Evolutionary conservation across 1,284 basidiomycete genomes (phyloP).

Genomic region (Irpex sp.): DNA sequence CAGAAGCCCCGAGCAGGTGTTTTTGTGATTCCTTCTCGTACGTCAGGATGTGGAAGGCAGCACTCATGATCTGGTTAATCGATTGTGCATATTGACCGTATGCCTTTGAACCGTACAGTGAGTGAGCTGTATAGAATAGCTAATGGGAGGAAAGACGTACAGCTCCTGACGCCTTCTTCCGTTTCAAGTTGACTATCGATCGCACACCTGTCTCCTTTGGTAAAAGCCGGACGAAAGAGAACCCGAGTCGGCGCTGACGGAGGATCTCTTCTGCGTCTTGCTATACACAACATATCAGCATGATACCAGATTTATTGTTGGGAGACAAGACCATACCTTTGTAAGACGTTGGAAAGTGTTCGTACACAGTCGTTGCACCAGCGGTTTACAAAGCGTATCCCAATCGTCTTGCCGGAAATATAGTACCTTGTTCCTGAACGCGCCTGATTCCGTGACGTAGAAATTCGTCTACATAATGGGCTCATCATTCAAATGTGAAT

Average conservation of each 20-base stretch:
- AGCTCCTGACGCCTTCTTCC: conserved; percentile 49
- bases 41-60: conserved; percentile 86
- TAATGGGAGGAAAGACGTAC: neutral
- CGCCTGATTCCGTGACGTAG: conserved; percentile 93
- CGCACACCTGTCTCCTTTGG: conserved; percentile 96
- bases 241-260: conserved; percentile 78
- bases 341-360: conserved; percentile 75
- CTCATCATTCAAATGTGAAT: neutral
- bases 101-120: neutral
- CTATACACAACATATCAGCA: conserved; percentile 44
- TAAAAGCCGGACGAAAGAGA: conserved; percentile 89
- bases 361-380: conserved; percentile 80
- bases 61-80: conserved; percentile 89
- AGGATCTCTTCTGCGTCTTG: conserved; percentile 71
- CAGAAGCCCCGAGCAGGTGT: conserved; percentile 79
- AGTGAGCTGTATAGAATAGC: neutral
- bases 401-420: conserved; percentile 98
- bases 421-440: conserved; percentile 85
- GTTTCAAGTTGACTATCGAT: conserved; percentile 93
- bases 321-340: conserved; percentile 46
- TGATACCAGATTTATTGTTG: neutral
- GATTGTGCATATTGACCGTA: conserved; percentile 50
- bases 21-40: conserved; percentile 85
- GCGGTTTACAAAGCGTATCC: conserved; percentile 84
- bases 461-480: conserved; percentile 81